Evolutionary conservation across 176 grass and related monocot species (phyloP), one percentile per base, ranked within the genome.

Genomic region (Chrysopogon serrulatus): DNA sequence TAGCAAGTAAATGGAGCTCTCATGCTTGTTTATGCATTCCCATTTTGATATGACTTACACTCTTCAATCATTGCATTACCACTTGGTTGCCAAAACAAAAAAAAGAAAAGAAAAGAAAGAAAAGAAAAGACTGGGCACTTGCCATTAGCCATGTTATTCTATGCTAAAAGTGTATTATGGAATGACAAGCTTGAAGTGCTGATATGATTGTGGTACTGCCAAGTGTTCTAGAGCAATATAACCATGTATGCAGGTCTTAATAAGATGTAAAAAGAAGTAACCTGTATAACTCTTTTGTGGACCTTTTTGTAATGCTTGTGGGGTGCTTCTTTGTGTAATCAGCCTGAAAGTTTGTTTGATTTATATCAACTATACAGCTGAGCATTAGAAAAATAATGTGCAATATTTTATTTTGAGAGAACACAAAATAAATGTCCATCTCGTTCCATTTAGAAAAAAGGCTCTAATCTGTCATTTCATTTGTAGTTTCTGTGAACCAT

Each of bases 311-410:
- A 65, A 49, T 67, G 39, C 51, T 53, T 76, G 24, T 42, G 32
- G 12, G 40, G 49, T 77, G 5, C 14, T 81, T 71, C 21, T 81
- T 70, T 85, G 18, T 82, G 68, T 79, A 79, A 41, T 48, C 43
- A 57, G 11, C 47, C 37, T 75, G 48, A 75, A 47, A 75, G 60
- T 32, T 84, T 10, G 10, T 64, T 59, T 57, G 45, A n/a, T 56
- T 82, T 67, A 2, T 42, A 53, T 75, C 34, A 12, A 17, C 71
- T n/a, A n/a, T n/a, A n/a, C n/a, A n/a, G n/a, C n/a, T 57, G 24
- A 12, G 1, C 35, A 44, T 19, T 82, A 35, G 21, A 40, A 74
- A 43, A 65, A 16, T 33, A 64, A 77, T 11, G 31, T 53, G 23
- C 1, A 19, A 47, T 14, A 15, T 31, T 73, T 19, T 54, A 3